Conservation (phyloP, 768 basidiomycete species). For the Suillus weaverae region DNA sequence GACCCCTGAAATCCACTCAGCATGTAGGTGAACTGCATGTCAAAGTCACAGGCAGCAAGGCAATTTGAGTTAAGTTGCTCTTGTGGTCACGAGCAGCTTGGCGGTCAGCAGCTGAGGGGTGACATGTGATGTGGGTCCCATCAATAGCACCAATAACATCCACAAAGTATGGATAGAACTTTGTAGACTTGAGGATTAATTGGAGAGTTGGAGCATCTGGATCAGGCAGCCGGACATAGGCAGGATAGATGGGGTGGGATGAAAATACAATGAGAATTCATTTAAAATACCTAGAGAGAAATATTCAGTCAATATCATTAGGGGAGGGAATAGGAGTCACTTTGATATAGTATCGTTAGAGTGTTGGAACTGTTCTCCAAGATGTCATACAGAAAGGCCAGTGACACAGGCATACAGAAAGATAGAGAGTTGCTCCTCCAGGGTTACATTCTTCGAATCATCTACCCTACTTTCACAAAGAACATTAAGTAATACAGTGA, state of each 20-base stretch:
- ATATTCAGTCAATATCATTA: no score
- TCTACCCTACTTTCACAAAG: no score
- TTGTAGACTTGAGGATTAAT: slow-evolving; percentile 19
- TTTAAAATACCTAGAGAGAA: no score
- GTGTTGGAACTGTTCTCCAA: slow-evolving; percentile 39
- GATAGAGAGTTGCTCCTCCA: slow-evolving; percentile 40
- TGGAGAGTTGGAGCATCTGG: slow-evolving; percentile 7
- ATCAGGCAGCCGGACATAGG: slow-evolving; percentile 20
- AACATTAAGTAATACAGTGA: background rate
- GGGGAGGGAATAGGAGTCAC: no score
- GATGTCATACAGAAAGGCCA: slow-evolving; percentile 25
- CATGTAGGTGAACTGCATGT: slow-evolving; percentile 42
- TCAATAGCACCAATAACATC: slow-evolving; percentile 26
- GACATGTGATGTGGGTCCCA: slow-evolving; percentile 24
- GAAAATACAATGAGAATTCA: slow-evolving; percentile 27
- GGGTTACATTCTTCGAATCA: slow-evolving; percentile 23
- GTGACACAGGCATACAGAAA: slow-evolving; percentile 35
- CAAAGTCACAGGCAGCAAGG: no score
- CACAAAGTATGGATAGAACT: slow-evolving; percentile 27
- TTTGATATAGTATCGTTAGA: slow-evolving; percentile 40
- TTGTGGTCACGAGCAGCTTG: no score
- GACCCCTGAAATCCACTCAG: slow-evolving; percentile 42
- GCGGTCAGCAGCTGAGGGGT: background rate
- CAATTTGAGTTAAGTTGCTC: no score
- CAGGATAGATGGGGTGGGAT: slow-evolving; percentile 26